A percentile compares a stretch with the other conserved stretches of the same genome.
Evolutionary conservation across 2,329 filamentous ascomycete species (phyloP).

Genomic region (Colletotrichum musae): DNA sequence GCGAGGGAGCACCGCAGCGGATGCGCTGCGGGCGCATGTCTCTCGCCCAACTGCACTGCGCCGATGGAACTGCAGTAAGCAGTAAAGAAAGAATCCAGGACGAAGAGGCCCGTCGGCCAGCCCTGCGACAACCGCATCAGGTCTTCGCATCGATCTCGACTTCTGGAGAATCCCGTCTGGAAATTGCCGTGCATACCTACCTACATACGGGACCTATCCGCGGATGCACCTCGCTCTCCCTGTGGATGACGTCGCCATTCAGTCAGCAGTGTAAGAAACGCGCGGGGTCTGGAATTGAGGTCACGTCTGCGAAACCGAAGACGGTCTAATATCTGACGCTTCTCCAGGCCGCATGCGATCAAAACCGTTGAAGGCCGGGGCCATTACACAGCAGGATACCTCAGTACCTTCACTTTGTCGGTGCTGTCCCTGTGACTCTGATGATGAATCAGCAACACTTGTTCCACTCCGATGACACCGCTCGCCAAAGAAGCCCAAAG

Average conservation of each 20-base stretch:
- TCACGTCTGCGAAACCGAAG: constrained; percentile 8
- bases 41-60: background rate
- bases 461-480: constrained; percentile 11
- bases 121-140: background rate
- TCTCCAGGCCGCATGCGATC: constrained; percentile 27
- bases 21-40: background rate
- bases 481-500: constrained; percentile 13
- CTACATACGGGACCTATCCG: too few relatives aligned
- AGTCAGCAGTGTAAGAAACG: background rate
- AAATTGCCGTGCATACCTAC: background rate
- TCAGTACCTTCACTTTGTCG: too few relatives aligned
- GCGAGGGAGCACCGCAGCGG: constrained; percentile 13
- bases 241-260: constrained; percentile 7
- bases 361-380: constrained; percentile 14
- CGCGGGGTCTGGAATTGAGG: constrained; percentile 3
- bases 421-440: background rate
- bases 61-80: background rate
- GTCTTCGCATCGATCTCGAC: background rate
- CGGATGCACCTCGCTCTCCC: background rate
- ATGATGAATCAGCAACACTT: constrained; percentile 27
- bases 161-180: background rate
- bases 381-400: too few relatives aligned
- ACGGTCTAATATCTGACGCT: constrained; percentile 3
- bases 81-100: background rate
- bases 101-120: background rate